Conservation (phyloP, 345 rosid species). For the Raphanus sativus region DNA sequence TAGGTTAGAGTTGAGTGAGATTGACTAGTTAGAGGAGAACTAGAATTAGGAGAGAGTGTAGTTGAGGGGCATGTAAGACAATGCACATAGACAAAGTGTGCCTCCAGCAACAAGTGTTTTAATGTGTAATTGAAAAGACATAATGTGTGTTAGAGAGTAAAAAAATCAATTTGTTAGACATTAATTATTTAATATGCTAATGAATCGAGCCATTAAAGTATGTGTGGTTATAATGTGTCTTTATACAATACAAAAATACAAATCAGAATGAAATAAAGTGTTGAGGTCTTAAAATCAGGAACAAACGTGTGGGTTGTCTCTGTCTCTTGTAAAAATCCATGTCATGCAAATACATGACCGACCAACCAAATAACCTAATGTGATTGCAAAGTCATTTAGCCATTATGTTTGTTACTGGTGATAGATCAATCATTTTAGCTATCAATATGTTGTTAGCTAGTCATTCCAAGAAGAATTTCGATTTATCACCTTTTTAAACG, state of each 20-base stretch:
- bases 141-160: no score
- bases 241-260: conserved; percentile 7
- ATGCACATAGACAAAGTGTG: no score
- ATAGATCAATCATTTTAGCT: not conserved
- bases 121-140: no score
- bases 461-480: not conserved
- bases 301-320: conserved; percentile 35
- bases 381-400: conserved; percentile 2
- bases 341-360: conserved; percentile 16
- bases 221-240: not conserved
- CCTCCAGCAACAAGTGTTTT: no score
- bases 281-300: conserved; percentile 17
- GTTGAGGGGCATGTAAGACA: no score
- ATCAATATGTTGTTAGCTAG: not conserved
- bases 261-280: conserved; percentile 4
- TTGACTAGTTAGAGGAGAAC: no score
- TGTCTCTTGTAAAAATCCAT: conserved; percentile 20
- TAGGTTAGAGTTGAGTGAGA: no score
- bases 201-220: no score
- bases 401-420: not conserved
- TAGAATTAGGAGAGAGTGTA: no score
- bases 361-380: conserved; percentile 17
- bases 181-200: no score
- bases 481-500: not conserved
- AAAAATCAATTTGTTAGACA: no score